A percentile compares a stretch with the other conserved stretches of the same genome.
Conservation (phyloP, 495 filamentous ascomycete genomes). For the Penicillium verhagenii region DNA sequence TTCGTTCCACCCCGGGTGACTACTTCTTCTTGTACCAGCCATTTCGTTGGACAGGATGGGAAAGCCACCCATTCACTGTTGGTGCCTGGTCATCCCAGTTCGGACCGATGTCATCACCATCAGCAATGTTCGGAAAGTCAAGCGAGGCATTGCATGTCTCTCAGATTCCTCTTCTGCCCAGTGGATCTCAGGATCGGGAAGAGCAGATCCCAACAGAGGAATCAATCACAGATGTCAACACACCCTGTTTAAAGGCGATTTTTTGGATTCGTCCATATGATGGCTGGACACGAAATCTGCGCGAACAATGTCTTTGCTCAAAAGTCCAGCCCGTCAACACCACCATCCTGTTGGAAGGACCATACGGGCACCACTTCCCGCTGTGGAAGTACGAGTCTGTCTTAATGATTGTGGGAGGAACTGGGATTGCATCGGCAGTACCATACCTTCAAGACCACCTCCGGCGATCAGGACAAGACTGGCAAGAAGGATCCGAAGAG, state of each 20-base stretch:
- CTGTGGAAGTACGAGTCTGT: constrained; percentile 51
- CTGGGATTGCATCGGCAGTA: constrained; percentile 55
- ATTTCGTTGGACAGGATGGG: constrained; percentile 49
- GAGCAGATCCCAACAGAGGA: background rate
- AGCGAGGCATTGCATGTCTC: constrained; percentile 20
- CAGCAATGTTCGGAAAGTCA: background rate
- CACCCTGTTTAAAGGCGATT: constrained; percentile 20
- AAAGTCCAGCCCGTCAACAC: constrained; percentile 14
- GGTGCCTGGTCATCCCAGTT: constrained; percentile 41
- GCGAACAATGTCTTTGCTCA: constrained; percentile 33
- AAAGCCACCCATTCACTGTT: constrained; percentile 61
- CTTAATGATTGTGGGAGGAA: constrained; percentile 59
- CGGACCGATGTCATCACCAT: background rate
- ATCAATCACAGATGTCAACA: background rate
- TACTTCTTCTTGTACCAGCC: constrained; percentile 60
- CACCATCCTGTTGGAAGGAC: constrained; percentile 54
- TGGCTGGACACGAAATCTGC: constrained; percentile 48
- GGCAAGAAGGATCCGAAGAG: constrained; percentile 3
- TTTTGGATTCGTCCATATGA: constrained; percentile 51
- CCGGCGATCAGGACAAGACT: constrained; percentile 12
- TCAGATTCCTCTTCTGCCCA: constrained; percentile 35
- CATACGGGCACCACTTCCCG: constrained; percentile 53
- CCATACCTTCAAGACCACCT: constrained; percentile 51
- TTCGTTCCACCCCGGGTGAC: constrained; percentile 46
- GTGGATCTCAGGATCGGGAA: constrained; percentile 2